Evolutionary conservation across 2,329 filamentous ascomycete species (phyloP).

Genomic region (Clonostachys rhizophaga): DNA sequence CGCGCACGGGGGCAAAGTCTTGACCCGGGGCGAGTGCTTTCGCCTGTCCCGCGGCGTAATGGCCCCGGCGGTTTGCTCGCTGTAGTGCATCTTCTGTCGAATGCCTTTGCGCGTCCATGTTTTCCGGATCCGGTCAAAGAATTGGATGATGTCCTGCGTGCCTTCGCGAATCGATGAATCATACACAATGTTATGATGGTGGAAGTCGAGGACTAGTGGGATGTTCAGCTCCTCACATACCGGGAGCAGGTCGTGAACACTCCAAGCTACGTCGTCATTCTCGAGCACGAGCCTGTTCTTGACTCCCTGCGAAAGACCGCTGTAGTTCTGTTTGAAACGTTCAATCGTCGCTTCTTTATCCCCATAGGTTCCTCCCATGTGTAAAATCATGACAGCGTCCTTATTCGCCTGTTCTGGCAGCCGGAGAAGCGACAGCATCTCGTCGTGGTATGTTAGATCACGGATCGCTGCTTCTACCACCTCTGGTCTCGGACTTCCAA

Average conservation of each 20-base stretch:
- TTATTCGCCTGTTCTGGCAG: constrained; percentile 74
- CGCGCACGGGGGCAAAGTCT: constrained; percentile 75
- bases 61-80: constrained; percentile 60
- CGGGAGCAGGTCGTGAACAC: constrained; percentile 85
- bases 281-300: constrained; percentile 84
- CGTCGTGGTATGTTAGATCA: constrained; percentile 84
- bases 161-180: constrained; percentile 74
- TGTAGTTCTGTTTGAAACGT: constrained; percentile 75
- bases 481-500: constrained; percentile 74
- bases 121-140: constrained; percentile 73
- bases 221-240: constrained; percentile 94
- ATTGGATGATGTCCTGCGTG: constrained; percentile 69
- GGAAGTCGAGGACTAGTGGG: constrained; percentile 85
- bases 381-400: constrained; percentile 90
- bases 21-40: constrained; percentile 80
- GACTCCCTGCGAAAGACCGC: constrained; percentile 58
- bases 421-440: constrained; percentile 73
- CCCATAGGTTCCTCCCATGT: constrained; percentile 88
- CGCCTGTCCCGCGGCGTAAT: constrained; percentile 73
- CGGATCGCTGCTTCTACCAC: constrained; percentile 75
- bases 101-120: constrained; percentile 85
- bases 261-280: constrained; percentile 91
- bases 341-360: constrained; percentile 77
- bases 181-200: constrained; percentile 94
- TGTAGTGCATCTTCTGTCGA: constrained; percentile 96